These are phyloP conservation scores for Botrytis aclada DNA, from an alignment of 2,329 filamentous ascomycete species.

Conservation along the genomic window DNA sequence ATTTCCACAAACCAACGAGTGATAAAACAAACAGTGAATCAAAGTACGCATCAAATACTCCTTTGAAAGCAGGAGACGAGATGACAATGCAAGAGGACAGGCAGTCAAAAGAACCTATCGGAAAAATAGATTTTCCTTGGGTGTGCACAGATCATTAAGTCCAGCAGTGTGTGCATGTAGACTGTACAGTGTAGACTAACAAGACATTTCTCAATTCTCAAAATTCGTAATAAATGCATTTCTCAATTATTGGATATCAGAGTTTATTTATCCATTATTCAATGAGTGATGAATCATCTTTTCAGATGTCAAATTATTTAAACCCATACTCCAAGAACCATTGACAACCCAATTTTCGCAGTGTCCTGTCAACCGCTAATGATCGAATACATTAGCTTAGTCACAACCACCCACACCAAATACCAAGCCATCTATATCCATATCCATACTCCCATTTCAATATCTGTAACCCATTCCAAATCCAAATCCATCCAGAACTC, in stretches of 20 bases:
- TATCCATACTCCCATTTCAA: neutral
- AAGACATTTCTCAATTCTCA: neutral
- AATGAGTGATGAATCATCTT: accelerated
- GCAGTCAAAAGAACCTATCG: constrained; percentile 3
- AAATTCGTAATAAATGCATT: neutral
- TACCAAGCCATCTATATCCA: neutral
- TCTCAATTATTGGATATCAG: neutral
- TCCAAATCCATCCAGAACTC: neutral
- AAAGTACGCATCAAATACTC: neutral
- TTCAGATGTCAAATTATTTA: too few relatives aligned
- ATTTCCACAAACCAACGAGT: neutral
- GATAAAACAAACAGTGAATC: neutral
- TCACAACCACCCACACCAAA: neutral
- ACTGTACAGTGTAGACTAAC: too few relatives aligned
- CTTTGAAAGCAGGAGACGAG: neutral
- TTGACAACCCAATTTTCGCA: too few relatives aligned
- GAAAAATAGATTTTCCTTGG: neutral
- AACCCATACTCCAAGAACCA: too few relatives aligned
- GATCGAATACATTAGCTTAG: neutral
- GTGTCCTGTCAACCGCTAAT: too few relatives aligned
- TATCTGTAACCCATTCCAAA: neutral
- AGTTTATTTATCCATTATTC: accelerated
- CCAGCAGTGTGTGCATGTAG: neutral
- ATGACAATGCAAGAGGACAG: neutral
- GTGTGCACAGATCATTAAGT: neutral